Evolutionary conservation across 1,284 basidiomycete genomes (phyloP).

Genomic region (Hypsizygus ulmarius): DNA sequence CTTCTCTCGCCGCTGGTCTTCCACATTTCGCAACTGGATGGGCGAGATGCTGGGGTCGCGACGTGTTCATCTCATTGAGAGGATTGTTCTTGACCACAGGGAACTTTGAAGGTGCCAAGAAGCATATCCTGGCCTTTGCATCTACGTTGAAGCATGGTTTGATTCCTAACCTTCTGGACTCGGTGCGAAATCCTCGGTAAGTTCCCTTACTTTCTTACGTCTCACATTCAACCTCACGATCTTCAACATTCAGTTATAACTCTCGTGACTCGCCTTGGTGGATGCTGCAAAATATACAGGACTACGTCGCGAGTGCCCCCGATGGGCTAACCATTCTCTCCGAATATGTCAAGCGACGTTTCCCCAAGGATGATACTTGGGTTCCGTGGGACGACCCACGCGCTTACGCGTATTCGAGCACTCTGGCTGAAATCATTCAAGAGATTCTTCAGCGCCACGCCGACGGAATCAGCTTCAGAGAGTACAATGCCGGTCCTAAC

Average conservation of each 20-base stretch:
- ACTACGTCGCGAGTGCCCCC: slow-evolving; percentile 84
- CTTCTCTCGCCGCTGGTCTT: slow-evolving; percentile 90
- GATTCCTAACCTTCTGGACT: slow-evolving; percentile 92
- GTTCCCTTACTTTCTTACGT: slow-evolving; percentile 27
- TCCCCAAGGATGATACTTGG: slow-evolving; percentile 93
- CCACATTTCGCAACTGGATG: slow-evolving; percentile 90
- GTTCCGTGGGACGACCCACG: slow-evolving; percentile 86
- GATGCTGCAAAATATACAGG: slow-evolving; percentile 98
- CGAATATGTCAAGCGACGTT: slow-evolving; percentile 85
- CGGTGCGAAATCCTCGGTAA: slow-evolving; percentile 76
- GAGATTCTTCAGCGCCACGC: slow-evolving; percentile 96
- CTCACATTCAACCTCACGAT: slow-evolving; percentile 11
- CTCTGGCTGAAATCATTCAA: slow-evolving; percentile 91
- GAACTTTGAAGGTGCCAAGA: slow-evolving; percentile 80
- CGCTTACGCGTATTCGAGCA: slow-evolving; percentile 80
- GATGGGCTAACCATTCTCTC: slow-evolving; percentile 81
- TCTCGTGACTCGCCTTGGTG: slow-evolving; percentile 95
- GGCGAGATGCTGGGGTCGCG: slow-evolving; percentile 96
- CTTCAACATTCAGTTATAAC: slow-evolving; percentile 63
- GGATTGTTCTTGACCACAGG: slow-evolving; percentile 93
- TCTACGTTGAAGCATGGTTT: slow-evolving; percentile 86
- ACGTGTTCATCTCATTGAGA: slow-evolving; percentile 91
- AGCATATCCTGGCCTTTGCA: slow-evolving; percentile 87
- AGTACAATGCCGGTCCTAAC: slow-evolving; percentile 94
- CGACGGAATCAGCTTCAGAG: slow-evolving; percentile 89